Conservation (phyloP, 2,329 filamentous ascomycete genomes). For the Magnaporthales sp. region DNA sequence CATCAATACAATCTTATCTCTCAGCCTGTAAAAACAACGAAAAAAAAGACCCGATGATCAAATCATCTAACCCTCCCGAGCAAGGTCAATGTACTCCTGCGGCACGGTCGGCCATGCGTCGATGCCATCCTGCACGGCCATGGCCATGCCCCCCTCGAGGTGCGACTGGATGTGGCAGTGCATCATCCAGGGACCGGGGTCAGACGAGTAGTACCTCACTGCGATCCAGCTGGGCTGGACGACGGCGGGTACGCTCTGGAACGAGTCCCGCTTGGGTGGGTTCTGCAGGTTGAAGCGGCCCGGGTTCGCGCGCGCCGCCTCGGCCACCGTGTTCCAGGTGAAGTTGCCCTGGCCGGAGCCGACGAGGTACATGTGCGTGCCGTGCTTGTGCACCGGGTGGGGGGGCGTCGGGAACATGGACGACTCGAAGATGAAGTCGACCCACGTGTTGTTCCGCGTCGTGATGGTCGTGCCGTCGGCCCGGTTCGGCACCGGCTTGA, state of each 20-base stretch:
- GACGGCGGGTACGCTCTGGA: slow-evolving; percentile 25
- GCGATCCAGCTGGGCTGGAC: slow-evolving; percentile 34
- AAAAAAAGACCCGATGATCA: too few relatives aligned
- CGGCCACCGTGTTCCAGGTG: slow-evolving; percentile 41
- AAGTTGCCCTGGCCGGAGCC: slow-evolving; percentile 42
- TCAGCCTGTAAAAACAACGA: too few relatives aligned
- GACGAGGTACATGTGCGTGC: slow-evolving; percentile 49
- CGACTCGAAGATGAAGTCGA: slow-evolving; percentile 45
- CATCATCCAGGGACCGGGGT: slow-evolving; percentile 44
- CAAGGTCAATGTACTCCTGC: slow-evolving; percentile 20
- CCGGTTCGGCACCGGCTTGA: slow-evolving; percentile 30
- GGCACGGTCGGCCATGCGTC: slow-evolving; percentile 34
- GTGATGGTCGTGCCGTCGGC: slow-evolving; percentile 29
- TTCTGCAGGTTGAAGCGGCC: slow-evolving; percentile 46
- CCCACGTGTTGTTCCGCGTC: slow-evolving; percentile 38
- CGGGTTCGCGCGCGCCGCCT: slow-evolving; percentile 37
- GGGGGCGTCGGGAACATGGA: slow-evolving; percentile 36
- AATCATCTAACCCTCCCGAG: too few relatives aligned
- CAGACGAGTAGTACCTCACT: slow-evolving; percentile 41
- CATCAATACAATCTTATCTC: too few relatives aligned
- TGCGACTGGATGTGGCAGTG: slow-evolving; percentile 50
- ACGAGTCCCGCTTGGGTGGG: slow-evolving; percentile 44
- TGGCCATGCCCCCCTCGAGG: slow-evolving; percentile 43
- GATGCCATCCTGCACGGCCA: slow-evolving; percentile 40
- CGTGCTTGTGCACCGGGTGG: slow-evolving; percentile 58